Evolutionary conservation across 768 basidiomycete genomes (phyloP), one percentile per base, ranked within the genome.

Genomic region (Mycena epipterygia): DNA sequence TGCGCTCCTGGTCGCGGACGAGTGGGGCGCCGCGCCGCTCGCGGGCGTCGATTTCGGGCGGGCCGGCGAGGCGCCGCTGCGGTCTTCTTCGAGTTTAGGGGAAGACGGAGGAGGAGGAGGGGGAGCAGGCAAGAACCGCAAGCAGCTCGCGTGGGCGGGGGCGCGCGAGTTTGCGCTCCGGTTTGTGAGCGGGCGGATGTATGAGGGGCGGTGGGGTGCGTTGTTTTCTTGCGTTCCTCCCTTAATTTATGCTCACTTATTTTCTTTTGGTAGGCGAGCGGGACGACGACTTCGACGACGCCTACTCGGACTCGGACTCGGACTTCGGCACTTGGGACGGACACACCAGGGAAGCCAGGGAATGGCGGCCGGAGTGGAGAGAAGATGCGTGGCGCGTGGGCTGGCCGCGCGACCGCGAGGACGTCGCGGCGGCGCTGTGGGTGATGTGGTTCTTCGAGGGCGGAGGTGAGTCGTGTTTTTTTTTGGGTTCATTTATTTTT

Each of bases 381-480:
- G 37, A 39, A 39, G 37, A 39, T 39, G 37, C 37, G 16, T 39
- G 51, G 51, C 13, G 17, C 29, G 51, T 56, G 4, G 70, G 70
- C 60, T 71, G 70, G 70, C 70, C 65, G 30, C 60, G 64, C 35
- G 61, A 67, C 27, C 27, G 60, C 5, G 48, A 51, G 42, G 55
- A 13, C 39, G 17, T 21, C 14, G 70, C 70, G 16, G 60, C 65
- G 7, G 65, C 70, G 39, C 37, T 71, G 37, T 71, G 70, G 70
- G 44, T 71, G 0, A 0, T 57, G 37, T 71, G 64, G 60, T 67
- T 67, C 25, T 72, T 72, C 55, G 66, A 64, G 49, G 27, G 58
- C 3, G 48, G 58, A 25, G 66, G 66, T 64, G 32, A 1, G 64
- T 48, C 25, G 1, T 21, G 19, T 25, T 39, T 30, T 37, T 48